Evolutionary conservation across 169 alveolate species (phyloP).

Genomic region (Babesia ovata): DNA sequence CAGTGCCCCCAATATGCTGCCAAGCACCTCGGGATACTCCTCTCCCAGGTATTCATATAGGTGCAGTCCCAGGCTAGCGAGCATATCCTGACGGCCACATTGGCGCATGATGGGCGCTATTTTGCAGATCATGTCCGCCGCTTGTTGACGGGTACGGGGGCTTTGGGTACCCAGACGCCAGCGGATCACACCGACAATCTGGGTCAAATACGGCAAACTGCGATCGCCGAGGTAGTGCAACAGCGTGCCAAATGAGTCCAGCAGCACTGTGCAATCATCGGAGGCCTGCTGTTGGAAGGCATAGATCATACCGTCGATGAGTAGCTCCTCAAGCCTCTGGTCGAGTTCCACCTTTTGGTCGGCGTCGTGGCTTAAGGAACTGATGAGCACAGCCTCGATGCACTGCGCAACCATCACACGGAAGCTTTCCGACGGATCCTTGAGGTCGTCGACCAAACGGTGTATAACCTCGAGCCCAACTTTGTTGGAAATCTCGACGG

Average conservation of each 20-base stretch:
- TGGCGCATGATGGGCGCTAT: slow-evolving; percentile 95
- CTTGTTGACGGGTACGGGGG: slow-evolving; percentile 97
- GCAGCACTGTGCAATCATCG: slow-evolving; percentile 93
- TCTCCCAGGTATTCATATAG: slow-evolving; percentile 98
- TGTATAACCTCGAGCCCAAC: slow-evolving; percentile 80
- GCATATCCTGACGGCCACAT: slow-evolving; percentile 96
- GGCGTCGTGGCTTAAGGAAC: slow-evolving; percentile 29
- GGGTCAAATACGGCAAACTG: slow-evolving; percentile 95
- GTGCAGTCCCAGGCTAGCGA: slow-evolving; percentile 96
- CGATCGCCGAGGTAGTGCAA: slow-evolving; percentile 95
- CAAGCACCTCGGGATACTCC: slow-evolving; percentile 99
- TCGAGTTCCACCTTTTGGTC: slow-evolving; percentile 92
- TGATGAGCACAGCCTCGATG: slow-evolving; percentile 91
- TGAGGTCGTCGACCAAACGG: slow-evolving; percentile 70
- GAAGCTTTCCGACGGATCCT: slow-evolving; percentile 82
- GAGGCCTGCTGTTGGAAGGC: slow-evolving; percentile 96
- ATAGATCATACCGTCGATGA: slow-evolving; percentile 97
- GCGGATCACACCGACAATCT: slow-evolving; percentile 96
- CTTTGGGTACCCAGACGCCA: slow-evolving; percentile 96
- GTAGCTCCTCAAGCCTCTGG: slow-evolving; percentile 92
- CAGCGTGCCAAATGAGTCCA: slow-evolving; percentile 96
- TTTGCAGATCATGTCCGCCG: slow-evolving; percentile 97
- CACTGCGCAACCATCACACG: slow-evolving; percentile 98
- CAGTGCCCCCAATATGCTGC: slow-evolving; percentile 96
- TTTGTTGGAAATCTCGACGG: slow-evolving; percentile 96